Percentiles rank a stretch among this genome's conserved stretches.
Conservation (phyloP, 1,284 basidiomycete genomes). For the Testicularia cyperi region DNA sequence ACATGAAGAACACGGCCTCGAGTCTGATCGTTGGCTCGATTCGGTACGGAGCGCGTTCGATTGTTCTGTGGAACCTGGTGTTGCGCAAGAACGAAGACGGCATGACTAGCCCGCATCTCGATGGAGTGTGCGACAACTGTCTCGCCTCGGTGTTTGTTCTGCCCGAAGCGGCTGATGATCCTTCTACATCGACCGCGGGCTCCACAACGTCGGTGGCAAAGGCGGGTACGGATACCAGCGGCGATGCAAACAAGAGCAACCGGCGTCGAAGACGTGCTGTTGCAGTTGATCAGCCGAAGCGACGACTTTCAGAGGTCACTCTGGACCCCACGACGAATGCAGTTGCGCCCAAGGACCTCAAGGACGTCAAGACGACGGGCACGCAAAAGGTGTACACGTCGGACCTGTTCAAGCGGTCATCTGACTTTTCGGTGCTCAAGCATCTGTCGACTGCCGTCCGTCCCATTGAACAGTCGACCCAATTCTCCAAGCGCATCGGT, state of each 20-base stretch:
- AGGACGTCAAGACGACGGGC: conserved; percentile 24
- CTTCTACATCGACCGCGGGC: neutral
- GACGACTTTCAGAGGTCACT: neutral
- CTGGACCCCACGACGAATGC: conserved; percentile 1
- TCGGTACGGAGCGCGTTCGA: conserved; percentile 11
- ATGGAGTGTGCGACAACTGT: conserved; percentile 39
- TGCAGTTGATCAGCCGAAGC: neutral
- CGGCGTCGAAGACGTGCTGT: neutral
- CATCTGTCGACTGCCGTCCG: conserved; percentile 38
- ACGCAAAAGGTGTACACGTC: conserved; percentile 3
- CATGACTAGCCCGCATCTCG: conserved; percentile 39
- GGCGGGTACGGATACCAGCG: neutral
- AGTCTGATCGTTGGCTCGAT: conserved; percentile 37
- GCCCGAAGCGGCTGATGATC: conserved; percentile 15
- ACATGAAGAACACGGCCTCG: conserved; percentile 33
- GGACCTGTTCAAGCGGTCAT: conserved; percentile 21
- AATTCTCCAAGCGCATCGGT: conserved; percentile 26
- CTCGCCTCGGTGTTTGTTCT: conserved; percentile 35
- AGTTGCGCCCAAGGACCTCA: conserved; percentile 2
- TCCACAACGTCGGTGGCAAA: conserved; percentile 1
- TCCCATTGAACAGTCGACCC: conserved; percentile 6
- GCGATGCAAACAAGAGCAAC: neutral
- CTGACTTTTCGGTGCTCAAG: conserved; percentile 25
- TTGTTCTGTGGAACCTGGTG: conserved; percentile 44
- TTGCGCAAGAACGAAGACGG: conserved; percentile 41